Evolutionary conservation across 2,329 filamentous ascomycete genomes (phyloP), one percentile per base, ranked within the genome.

Genomic region (Penicillium sclerotigenum): DNA sequence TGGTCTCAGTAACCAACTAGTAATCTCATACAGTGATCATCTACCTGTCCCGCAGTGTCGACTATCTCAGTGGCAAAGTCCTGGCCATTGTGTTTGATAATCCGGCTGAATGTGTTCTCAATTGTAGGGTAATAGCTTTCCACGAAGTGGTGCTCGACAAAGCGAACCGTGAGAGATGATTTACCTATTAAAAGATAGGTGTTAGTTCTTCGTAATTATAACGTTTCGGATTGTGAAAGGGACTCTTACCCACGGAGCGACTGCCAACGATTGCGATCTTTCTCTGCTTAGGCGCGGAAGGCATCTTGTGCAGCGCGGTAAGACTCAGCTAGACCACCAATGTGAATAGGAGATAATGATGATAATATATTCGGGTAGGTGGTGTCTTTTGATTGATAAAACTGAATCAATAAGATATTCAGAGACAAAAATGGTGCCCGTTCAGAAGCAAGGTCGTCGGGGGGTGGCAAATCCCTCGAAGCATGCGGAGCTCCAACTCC

Each of bases 101-200:
- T 87, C 75, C 96, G 96, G 80, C 89, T 95, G 74, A 99, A 99
- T 2, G 93, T 97, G 75, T 97, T 99, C 76, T 99, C 94, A 70
- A 99, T 97, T 38, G 94, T 99, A 34, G 94, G 94, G 75, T 99
- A 99, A 78, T 99, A 99, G 75, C 90, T 95, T 76, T 99, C 94
- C 71, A 99, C 93, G 72, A 99, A 99, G 78, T 96, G 92, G 60
- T 91, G 91, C 73, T 99, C 94, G 71, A 97, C 93, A 71, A 94
- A 97, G 72, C 93, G 93, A 46, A 97, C 94, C 13, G 94, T 96
- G 63, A 99, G 86, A 52, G 93, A 97, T 22, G 91, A 97, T 82
- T 99, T 99, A 76, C 94, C 94, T 97, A 68, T 57, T 59, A 31
- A 52, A 52, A n/a, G 42, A 54, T 13, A n/a, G 52, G 26, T 22